Conservation (phyloP, 139 green algal genomes). For the Tetradesmus obliquus region DNA sequence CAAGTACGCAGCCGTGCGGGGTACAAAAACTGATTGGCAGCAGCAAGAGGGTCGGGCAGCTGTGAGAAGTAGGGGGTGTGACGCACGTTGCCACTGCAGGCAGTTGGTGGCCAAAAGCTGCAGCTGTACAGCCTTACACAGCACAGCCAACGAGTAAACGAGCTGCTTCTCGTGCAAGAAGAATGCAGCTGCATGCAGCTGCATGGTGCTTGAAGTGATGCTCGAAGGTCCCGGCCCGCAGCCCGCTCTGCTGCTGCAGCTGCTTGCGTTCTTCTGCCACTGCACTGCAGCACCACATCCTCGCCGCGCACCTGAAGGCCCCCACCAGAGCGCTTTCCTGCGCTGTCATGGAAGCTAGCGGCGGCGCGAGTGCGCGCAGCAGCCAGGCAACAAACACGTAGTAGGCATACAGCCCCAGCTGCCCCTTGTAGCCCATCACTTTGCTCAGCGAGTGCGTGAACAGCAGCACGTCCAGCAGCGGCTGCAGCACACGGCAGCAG, state of each 20-base stretch:
- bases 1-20: too few species aligned
- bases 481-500: conserved; percentile 65
- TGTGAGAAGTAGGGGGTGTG: too few species aligned
- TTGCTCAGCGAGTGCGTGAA: conserved; percentile 89
- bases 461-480: conserved; percentile 94
- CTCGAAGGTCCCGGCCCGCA: too few species aligned
- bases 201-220: too few species aligned
- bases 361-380: conserved; percentile 84
- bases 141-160: too few species aligned
- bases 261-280: neutral
- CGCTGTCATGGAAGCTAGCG: conserved; percentile 88
- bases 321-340: conserved; percentile 83
- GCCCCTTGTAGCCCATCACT: conserved; percentile 91
- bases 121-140: too few species aligned
- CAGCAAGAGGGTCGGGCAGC: too few species aligned
- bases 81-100: too few species aligned
- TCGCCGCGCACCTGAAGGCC: conserved; percentile 58
- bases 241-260: too few species aligned
- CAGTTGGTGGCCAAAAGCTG: too few species aligned
- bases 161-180: too few species aligned
- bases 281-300: neutral
- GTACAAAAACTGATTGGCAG: too few species aligned
- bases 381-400: conserved; percentile 78
- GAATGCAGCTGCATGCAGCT: neutral
- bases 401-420: conserved; percentile 81